phyloP scores from a whole-genome alignment of 495 filamentous ascomycete species.

The Aspergillus sparsus region DNA sequence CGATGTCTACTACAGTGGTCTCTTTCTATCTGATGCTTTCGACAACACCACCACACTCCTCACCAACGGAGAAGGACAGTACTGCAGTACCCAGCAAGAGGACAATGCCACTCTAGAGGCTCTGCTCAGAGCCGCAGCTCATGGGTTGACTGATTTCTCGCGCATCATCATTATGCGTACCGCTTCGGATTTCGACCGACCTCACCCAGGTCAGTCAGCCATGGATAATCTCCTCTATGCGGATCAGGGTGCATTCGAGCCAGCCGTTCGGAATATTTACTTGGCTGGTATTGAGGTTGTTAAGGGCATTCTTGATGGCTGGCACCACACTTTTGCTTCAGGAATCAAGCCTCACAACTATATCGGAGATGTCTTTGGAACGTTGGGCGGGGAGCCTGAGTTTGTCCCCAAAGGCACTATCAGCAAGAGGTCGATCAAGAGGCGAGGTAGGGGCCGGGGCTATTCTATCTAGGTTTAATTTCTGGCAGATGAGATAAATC shows the following conservation, averaged over 20 bases:
- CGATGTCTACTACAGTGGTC: conserved; percentile 72
- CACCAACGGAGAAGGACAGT: conserved; percentile 68
- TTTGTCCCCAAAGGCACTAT: conserved; percentile 52
- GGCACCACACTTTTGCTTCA: conserved; percentile 57
- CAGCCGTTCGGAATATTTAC: conserved; percentile 66
- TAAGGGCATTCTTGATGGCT: conserved; percentile 61
- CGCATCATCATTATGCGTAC: conserved; percentile 75
- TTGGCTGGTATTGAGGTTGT: conserved; percentile 66
- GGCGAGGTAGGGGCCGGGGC: neutral
- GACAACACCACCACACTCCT: conserved; percentile 62
- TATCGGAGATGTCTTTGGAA: conserved; percentile 71
- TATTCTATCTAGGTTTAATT: no score
- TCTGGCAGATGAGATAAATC: no score
- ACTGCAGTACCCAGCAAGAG: conserved; percentile 73
- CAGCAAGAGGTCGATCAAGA: conserved; percentile 3
- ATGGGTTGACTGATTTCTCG: conserved; percentile 61
- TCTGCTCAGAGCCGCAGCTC: conserved; percentile 58
- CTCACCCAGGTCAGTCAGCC: conserved; percentile 55
- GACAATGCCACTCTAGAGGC: conserved; percentile 73
- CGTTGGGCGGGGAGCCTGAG: conserved; percentile 63
- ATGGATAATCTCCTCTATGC: conserved; percentile 59
- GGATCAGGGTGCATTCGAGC: conserved; percentile 60
- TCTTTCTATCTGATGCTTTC: conserved; percentile 61
- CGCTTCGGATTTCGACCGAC: conserved; percentile 71
- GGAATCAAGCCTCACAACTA: conserved; percentile 69